A percentile compares a stretch with the other conserved stretches of the same genome.
These are phyloP conservation scores for Kurtzmaniella quercitrusa DNA, from an alignment of 1,139 yeast genomes.

Conservation along the genomic window DNA sequence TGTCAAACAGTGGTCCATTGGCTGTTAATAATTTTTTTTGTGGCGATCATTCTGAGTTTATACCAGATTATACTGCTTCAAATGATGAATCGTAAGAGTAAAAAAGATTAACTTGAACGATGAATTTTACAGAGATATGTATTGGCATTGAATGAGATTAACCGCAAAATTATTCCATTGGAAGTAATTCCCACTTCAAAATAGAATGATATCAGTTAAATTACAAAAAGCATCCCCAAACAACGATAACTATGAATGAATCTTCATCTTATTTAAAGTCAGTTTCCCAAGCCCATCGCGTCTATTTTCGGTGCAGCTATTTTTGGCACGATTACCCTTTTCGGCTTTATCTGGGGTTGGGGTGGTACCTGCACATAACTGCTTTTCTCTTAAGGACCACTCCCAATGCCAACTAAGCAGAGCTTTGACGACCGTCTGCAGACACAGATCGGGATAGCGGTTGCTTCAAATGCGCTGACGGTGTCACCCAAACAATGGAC, in stretches of 20 bases:
- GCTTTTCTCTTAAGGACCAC: background rate
- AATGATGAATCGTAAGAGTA: constrained; percentile 56
- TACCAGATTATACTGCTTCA: constrained; percentile 67
- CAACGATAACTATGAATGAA: too few relatives aligned
- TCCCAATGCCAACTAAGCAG: constrained; percentile 11
- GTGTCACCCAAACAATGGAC: background rate
- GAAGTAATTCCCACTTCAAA: too few relatives aligned
- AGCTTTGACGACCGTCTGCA: constrained; percentile 40
- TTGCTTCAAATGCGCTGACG: constrained; percentile 10
- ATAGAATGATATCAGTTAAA: too few relatives aligned
- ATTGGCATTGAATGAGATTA: too few relatives aligned
- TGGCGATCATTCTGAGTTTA: constrained; percentile 53
- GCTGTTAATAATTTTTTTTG: constrained; percentile 59
- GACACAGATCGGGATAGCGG: constrained; percentile 23
- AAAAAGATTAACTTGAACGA: constrained; percentile 1
- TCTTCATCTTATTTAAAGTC: too few relatives aligned
- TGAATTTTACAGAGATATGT: too few relatives aligned
- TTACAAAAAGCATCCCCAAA: background rate
- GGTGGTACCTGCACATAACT: background rate
- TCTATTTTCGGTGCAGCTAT: background rate
- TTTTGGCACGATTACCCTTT: background rate
- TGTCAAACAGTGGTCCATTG: constrained; percentile 63
- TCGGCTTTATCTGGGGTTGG: background rate
- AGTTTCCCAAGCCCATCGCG: too few relatives aligned
- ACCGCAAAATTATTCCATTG: too few relatives aligned